Percentiles rank a stretch among this genome's conserved stretches.
Evolutionary conservation across 2,329 filamentous ascomycete genomes (phyloP).

Genomic region (Stachybotrys echinatus): DNA sequence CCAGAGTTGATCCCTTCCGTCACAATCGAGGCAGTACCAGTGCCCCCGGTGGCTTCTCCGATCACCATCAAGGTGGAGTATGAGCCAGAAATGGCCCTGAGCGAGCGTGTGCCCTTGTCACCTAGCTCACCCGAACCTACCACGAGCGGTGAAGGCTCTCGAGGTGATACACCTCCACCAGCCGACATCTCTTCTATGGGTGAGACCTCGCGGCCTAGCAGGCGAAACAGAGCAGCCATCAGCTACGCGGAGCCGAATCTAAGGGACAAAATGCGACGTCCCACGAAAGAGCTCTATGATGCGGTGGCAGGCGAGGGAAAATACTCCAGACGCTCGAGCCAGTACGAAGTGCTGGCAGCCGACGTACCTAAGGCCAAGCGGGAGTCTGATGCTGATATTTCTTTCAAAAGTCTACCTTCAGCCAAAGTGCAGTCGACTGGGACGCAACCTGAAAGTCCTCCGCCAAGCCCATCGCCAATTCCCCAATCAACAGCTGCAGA

Average conservation of each 20-base stretch:
- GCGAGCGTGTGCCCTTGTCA: conserved; percentile 35
- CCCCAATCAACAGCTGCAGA: conserved; percentile 19
- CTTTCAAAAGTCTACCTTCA: conserved; percentile 23
- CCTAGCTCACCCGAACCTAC: conserved; percentile 44
- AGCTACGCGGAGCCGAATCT: conserved; percentile 82
- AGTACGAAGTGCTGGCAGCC: conserved; percentile 16
- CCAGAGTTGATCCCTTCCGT: conserved; percentile 17
- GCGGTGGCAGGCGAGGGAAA: conserved; percentile 64
- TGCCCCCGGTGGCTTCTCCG: conserved; percentile 11
- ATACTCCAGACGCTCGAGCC: conserved; percentile 37
- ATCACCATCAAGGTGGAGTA: conserved; percentile 7
- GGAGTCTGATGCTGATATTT: conserved; percentile 22
- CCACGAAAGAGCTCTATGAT: conserved; percentile 70
- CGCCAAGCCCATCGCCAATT: conserved; percentile 12
- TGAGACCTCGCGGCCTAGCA: conserved; percentile 58
- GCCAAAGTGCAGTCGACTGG: conserved; percentile 1
- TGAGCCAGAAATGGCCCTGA: conserved; percentile 21
- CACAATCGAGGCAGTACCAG: conserved; percentile 11
- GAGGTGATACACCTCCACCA: conserved; percentile 55
- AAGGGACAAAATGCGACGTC: conserved; percentile 76
- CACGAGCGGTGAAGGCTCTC: conserved; percentile 23
- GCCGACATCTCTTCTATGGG: conserved; percentile 48
- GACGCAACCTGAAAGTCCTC: neutral
- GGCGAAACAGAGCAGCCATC: conserved; percentile 62
- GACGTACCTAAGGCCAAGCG: conserved; percentile 25